Evolutionary conservation across 2,329 filamentous ascomycete genomes (phyloP).

Genomic region (Hymenoscyphus scutula): DNA sequence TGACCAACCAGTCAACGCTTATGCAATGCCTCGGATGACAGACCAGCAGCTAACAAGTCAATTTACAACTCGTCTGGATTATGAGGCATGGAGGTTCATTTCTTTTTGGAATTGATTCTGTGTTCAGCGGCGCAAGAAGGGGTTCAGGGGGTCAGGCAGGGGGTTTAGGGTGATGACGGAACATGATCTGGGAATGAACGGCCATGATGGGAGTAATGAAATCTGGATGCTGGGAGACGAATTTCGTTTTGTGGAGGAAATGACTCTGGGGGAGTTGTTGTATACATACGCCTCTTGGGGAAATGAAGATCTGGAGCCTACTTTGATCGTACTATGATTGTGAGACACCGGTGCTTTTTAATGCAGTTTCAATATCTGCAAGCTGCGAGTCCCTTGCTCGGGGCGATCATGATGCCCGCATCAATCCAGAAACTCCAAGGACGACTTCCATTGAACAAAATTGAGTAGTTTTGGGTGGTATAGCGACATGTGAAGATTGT

Average conservation of each 20-base stretch:
- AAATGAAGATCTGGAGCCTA: neutral
- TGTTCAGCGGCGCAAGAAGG: slow-evolving; percentile 5
- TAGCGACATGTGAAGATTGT: too few relatives aligned
- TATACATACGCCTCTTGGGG: slow-evolving; percentile 18
- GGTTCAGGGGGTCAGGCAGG: neutral
- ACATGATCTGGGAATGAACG: slow-evolving; percentile 16
- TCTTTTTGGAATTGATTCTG: slow-evolving; percentile 1
- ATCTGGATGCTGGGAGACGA: slow-evolving; percentile 21
- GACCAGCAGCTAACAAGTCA: slow-evolving; percentile 13
- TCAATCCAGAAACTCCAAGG: neutral
- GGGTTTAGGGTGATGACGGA: slow-evolving; percentile 2
- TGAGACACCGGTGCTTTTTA: slow-evolving; percentile 3
- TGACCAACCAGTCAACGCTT: neutral
- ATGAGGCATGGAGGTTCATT: slow-evolving; percentile 12
- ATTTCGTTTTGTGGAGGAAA: slow-evolving; percentile 24
- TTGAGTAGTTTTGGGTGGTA: too few relatives aligned
- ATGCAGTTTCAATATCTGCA: neutral
- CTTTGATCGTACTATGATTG: neutral
- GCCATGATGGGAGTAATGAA: slow-evolving; percentile 17
- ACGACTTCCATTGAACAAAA: too few relatives aligned
- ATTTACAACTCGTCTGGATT: slow-evolving; percentile 13
- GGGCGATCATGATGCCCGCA: neutral
- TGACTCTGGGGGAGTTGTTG: slow-evolving; percentile 18
- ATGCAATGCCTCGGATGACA: slow-evolving; percentile 13
- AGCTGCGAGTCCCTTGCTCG: neutral